phyloP scores from a whole-genome alignment of 2,329 filamentous ascomycete genomes.

The Trichoderma semiorbis region DNA sequence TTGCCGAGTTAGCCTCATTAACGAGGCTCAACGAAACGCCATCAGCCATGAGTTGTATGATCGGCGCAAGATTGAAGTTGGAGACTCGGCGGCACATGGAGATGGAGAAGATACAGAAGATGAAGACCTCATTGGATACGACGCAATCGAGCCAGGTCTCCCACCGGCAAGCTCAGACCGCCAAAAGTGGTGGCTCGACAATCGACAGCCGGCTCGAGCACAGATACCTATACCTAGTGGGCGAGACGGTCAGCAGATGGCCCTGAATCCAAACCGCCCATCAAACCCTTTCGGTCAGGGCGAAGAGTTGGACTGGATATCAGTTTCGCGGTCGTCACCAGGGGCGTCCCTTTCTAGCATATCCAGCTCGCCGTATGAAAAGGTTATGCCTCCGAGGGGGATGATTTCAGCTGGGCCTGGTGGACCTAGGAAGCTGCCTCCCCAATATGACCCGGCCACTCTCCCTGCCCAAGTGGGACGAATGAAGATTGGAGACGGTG shows the following conservation, averaged over 20 bases:
- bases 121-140: constrained; percentile 77
- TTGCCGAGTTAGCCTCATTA: constrained; percentile 74
- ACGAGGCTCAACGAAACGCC: constrained; percentile 68
- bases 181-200: constrained; percentile 69
- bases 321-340: constrained; percentile 53
- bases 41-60: constrained; percentile 75
- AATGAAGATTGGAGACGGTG: constrained; percentile 42
- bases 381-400: constrained; percentile 50
- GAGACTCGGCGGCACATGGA: constrained; percentile 55
- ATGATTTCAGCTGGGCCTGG: constrained; percentile 43
- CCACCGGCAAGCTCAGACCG: constrained; percentile 64
- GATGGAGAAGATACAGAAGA: constrained; percentile 61
- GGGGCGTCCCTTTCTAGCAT: constrained; percentile 54
- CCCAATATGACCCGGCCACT: constrained; percentile 46
- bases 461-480: constrained; percentile 47
- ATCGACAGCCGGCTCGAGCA: constrained; percentile 72
- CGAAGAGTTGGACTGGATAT: constrained; percentile 82
- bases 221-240: constrained; percentile 61
- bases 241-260: constrained; percentile 49
- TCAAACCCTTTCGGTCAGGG: constrained; percentile 77
- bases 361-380: constrained; percentile 58
- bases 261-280: constrained; percentile 69
- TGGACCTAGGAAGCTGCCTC: constrained; percentile 50
- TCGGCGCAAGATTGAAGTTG: constrained; percentile 63
- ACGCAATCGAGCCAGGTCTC: constrained; percentile 75